These are phyloP conservation scores for Geotrichum ghanense DNA, from an alignment of 805 yeast species.

Conservation along the genomic window DNA sequence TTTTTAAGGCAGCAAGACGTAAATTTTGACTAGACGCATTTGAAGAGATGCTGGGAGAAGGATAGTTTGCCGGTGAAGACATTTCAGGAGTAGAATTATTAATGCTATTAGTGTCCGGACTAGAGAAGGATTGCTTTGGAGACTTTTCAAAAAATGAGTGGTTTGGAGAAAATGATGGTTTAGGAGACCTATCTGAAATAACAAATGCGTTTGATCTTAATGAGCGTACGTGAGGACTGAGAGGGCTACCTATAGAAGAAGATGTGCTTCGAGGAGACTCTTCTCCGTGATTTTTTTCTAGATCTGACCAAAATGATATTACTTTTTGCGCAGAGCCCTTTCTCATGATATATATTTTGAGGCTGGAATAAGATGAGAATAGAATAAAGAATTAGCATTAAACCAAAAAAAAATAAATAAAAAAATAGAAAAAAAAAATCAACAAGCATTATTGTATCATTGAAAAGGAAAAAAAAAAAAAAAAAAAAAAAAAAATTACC, in stretches of 20 bases:
- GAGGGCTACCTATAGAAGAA: neutral
- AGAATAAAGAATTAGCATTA: too few species aligned
- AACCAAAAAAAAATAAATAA: too few species aligned
- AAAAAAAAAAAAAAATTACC: too few species aligned
- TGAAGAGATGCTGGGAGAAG: neutral
- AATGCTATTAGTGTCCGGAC: too few species aligned
- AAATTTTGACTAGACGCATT: neutral
- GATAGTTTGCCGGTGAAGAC: neutral
- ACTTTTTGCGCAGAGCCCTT: neutral
- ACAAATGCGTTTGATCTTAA: neutral
- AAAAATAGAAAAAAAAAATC: too few species aligned
- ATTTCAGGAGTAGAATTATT: neutral
- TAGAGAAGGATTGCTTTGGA: neutral
- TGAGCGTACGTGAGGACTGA: neutral
- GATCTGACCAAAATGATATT: conserved; percentile 14
- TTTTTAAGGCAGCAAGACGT: conserved; percentile 3
- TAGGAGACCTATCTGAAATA: neutral
- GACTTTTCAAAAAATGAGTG: neutral
- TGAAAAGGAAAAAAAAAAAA: too few species aligned
- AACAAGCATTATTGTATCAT: too few species aligned
- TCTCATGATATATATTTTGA: conserved; percentile 13
- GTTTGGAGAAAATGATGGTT: neutral
- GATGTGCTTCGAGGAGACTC: conserved; percentile 9
- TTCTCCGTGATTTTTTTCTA: conserved; percentile 10
- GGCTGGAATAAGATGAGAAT: too few species aligned